phyloP scores from a whole-genome alignment of 2,329 filamentous ascomycete species.

The Talaromyces sp. region DNA sequence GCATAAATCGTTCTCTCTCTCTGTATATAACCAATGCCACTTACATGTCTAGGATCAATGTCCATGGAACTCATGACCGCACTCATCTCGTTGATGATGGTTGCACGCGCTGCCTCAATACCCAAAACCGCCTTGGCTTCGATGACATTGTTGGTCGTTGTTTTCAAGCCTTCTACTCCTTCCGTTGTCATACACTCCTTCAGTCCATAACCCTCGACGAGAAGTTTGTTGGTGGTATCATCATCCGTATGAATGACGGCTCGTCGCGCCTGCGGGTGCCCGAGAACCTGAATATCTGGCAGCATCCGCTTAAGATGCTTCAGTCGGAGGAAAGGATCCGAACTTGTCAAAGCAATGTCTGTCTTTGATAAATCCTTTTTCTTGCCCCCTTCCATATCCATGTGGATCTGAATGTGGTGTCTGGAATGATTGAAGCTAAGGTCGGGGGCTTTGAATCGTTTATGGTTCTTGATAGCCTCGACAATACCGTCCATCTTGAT shows the following conservation, averaged over 20 bases:
- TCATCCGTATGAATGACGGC: slow-evolving; percentile 84
- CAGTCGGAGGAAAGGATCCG: slow-evolving; percentile 53
- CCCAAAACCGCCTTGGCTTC: slow-evolving; percentile 82
- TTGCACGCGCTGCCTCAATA: slow-evolving; percentile 86
- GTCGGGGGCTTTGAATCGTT: slow-evolving; percentile 65
- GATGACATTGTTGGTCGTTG: slow-evolving; percentile 80
- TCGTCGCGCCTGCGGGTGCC: slow-evolving; percentile 77
- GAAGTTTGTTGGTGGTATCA: slow-evolving; percentile 64
- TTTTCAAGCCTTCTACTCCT: slow-evolving; percentile 73
- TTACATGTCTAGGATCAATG: slow-evolving; percentile 92
- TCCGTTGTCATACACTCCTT: slow-evolving; percentile 87
- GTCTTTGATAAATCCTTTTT: slow-evolving; percentile 35
- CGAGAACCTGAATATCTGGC: slow-evolving; percentile 78
- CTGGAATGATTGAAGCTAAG: slow-evolving; percentile 50
- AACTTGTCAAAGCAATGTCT: slow-evolving; percentile 37
- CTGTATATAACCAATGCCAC: not conserved
- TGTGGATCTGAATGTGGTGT: slow-evolving; percentile 64
- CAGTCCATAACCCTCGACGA: slow-evolving; percentile 91
- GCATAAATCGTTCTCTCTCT: not conserved
- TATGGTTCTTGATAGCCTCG: slow-evolving; percentile 69
- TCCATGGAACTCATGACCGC: slow-evolving; percentile 89
- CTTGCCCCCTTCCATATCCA: slow-evolving; percentile 44
- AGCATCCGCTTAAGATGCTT: slow-evolving; percentile 79
- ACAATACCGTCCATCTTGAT: slow-evolving; percentile 69
- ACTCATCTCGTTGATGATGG: slow-evolving; percentile 83